Conservation (phyloP, 2,329 filamentous ascomycete genomes). For the Phoma sp. region DNA sequence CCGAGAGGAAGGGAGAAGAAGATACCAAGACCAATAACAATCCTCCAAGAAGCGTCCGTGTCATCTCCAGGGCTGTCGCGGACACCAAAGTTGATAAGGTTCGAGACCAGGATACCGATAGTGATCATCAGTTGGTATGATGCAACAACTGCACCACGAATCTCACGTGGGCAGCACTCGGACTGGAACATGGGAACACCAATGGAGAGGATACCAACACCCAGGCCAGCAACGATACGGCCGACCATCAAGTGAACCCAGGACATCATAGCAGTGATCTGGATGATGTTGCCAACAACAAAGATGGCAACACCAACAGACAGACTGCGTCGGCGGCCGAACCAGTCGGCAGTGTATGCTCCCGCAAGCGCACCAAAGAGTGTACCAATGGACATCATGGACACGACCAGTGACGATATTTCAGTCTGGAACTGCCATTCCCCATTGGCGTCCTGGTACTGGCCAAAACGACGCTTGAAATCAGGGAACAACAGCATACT, state of each 20-base stretch:
- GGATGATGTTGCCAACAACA: slow-evolving; percentile 52
- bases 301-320: slow-evolving; percentile 55
- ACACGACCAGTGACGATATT: slow-evolving; percentile 51
- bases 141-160: slow-evolving; percentile 67
- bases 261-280: slow-evolving; percentile 48
- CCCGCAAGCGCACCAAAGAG: slow-evolving; percentile 51
- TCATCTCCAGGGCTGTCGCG: slow-evolving; percentile 47
- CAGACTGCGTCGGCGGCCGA: slow-evolving; percentile 55
- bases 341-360: slow-evolving; percentile 60
- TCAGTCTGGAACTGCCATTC: slow-evolving; percentile 48
- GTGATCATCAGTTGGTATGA: slow-evolving; percentile 56
- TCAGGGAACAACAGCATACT: slow-evolving; percentile 54
- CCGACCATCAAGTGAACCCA: slow-evolving; percentile 59
- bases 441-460: slow-evolving; percentile 49
- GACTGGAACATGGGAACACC: slow-evolving; percentile 72
- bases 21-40: slow-evolving; percentile 43
- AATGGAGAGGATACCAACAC: slow-evolving; percentile 56
- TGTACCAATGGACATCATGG: slow-evolving; percentile 48
- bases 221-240: slow-evolving; percentile 51
- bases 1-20: slow-evolving; percentile 40
- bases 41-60: slow-evolving; percentile 44
- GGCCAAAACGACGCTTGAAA: slow-evolving; percentile 63
- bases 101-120: slow-evolving; percentile 48
- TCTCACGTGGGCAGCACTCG: slow-evolving; percentile 66
- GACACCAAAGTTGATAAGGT: slow-evolving; percentile 50